These are phyloP conservation scores for Torulaspora globosa DNA, from an alignment of 1,139 yeast genomes.

Conservation along the genomic window DNA sequence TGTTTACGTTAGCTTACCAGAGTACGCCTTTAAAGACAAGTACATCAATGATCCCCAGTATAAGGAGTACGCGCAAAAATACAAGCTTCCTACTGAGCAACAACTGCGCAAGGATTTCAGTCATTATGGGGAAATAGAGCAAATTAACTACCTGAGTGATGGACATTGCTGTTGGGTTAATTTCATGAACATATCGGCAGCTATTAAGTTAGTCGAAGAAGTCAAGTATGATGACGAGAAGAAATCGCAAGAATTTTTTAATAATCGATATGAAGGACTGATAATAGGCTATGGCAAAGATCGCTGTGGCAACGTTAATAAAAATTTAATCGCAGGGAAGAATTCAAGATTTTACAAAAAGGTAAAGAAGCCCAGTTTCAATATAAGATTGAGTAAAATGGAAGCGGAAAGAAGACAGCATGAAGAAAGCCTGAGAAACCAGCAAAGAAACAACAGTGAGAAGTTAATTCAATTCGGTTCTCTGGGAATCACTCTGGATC, in stretches of 20 bases:
- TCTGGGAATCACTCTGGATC: conserved; percentile 27
- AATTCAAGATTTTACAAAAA: conserved; percentile 44
- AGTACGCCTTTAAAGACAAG: conserved; percentile 38
- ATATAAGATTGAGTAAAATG: conserved; percentile 27
- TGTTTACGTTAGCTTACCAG: conserved; percentile 66
- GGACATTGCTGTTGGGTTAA: conserved; percentile 79
- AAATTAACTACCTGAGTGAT: conserved; percentile 68
- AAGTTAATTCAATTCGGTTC: conserved; percentile 23
- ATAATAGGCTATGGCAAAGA: conserved; percentile 76
- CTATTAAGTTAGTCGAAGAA: conserved; percentile 73
- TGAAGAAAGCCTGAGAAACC: conserved; percentile 19
- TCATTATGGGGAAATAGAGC: conserved; percentile 76
- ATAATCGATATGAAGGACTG: conserved; percentile 50
- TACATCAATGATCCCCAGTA: conserved; percentile 33
- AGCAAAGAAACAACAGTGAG: conserved; percentile 13
- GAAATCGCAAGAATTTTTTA: conserved; percentile 40
- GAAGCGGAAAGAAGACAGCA: conserved; percentile 31
- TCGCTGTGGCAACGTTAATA: conserved; percentile 68
- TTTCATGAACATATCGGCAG: conserved; percentile 70
- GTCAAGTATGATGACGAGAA: conserved; percentile 33
- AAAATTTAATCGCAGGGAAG: conserved; percentile 32
- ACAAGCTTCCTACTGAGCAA: conserved; percentile 43
- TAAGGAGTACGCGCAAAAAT: conserved; percentile 27
- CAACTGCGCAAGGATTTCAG: conserved; percentile 63
- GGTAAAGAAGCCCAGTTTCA: conserved; percentile 32